Evolutionary conservation across 1,284 basidiomycete species (phyloP).

Genomic region (Athelia sp.): DNA sequence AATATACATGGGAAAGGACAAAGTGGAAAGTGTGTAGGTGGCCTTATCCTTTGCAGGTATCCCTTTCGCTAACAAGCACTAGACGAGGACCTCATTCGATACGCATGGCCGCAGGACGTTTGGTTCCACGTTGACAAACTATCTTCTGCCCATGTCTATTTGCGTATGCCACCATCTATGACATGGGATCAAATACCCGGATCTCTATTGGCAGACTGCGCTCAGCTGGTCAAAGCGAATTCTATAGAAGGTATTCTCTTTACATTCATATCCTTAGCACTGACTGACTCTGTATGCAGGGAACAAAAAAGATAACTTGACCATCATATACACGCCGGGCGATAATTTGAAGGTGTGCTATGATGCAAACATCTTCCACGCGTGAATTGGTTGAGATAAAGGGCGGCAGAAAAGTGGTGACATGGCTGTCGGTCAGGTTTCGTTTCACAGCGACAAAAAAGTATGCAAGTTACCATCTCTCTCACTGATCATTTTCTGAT

Average conservation of each 20-base stretch:
- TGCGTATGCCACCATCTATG: constrained; percentile 79
- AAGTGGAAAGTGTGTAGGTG: constrained; percentile 79
- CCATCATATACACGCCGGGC: constrained; percentile 91
- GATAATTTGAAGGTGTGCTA: constrained; percentile 76
- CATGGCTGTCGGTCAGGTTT: constrained; percentile 94
- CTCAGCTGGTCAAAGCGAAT: constrained; percentile 96
- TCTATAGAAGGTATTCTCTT: constrained; percentile 83
- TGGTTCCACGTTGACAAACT: constrained; percentile 90
- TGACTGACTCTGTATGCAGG: constrained; percentile 39
- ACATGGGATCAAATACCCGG: constrained; percentile 87
- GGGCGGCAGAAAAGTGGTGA: constrained; percentile 83
- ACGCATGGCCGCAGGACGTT: constrained; percentile 79
- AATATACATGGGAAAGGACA: constrained; percentile 96
- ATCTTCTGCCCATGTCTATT: constrained; percentile 91
- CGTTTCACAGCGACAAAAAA: constrained; percentile 87
- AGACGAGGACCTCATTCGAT: constrained; percentile 95
- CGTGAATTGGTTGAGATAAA: constrained; percentile 4
- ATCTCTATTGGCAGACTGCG: constrained; percentile 77
- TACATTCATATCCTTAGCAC: too few relatives aligned
- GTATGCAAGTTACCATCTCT: constrained; percentile 31
- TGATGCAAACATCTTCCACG: not conserved
- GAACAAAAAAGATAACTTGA: constrained; percentile 94
- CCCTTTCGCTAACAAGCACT: constrained; percentile 11
- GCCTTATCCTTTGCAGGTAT: not conserved
- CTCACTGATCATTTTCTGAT: too few relatives aligned